Conservation (phyloP, 2,329 filamentous ascomycete genomes). For the Parascedosporium putredinis region DNA sequence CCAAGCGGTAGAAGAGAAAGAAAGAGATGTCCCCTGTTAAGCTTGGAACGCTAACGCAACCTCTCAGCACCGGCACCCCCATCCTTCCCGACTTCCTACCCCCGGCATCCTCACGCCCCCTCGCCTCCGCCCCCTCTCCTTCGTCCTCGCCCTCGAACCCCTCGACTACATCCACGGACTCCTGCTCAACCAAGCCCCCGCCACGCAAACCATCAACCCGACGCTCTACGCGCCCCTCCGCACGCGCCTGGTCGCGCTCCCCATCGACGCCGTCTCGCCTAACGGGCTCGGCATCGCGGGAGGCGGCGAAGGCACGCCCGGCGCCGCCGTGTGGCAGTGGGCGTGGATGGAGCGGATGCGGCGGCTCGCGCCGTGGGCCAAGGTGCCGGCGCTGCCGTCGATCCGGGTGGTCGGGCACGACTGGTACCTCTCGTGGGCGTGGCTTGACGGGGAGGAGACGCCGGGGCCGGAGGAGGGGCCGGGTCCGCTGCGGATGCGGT, state of each 20-base stretch:
- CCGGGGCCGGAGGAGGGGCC: too few relatives aligned
- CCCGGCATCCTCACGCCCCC: background rate
- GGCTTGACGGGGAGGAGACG: background rate
- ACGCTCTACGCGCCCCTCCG: background rate
- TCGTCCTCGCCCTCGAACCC: background rate
- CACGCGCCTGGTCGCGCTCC: background rate
- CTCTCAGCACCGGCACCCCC: background rate
- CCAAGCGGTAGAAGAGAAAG: too few relatives aligned
- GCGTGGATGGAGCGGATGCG: background rate
- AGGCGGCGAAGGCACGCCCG: background rate
- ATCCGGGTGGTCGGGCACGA: background rate
- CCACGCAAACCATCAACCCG: background rate
- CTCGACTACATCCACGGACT: background rate
- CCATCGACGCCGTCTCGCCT: background rate
- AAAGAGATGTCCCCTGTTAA: too few relatives aligned
- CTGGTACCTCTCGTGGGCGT: conserved; percentile 1
- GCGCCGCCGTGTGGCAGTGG: background rate
- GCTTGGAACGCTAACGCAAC: background rate
- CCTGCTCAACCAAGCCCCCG: background rate
- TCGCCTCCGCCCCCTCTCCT: background rate
- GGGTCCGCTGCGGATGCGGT: background rate
- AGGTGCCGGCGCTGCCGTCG: background rate
- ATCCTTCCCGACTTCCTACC: background rate
- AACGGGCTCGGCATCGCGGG: background rate
- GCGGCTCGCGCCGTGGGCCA: background rate